Percentiles rank a stretch among this genome's conserved stretches.
phyloP scores from a whole-genome alignment of 176 grass and related monocot genomes.

The Bothriochloa decipiens region DNA sequence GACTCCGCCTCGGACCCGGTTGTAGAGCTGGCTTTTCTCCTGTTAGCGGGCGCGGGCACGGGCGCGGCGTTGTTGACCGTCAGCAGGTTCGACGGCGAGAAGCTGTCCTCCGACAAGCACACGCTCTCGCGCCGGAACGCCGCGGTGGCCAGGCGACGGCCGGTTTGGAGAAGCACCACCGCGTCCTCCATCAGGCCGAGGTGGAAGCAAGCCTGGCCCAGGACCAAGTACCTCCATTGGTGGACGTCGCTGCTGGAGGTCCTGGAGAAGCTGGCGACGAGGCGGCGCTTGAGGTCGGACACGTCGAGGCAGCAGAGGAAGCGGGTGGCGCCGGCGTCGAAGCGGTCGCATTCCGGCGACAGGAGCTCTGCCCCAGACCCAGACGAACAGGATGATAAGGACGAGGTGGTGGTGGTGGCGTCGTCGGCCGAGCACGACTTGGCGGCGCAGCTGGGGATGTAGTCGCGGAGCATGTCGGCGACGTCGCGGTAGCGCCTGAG shows the following conservation, averaged over 20 bases:
- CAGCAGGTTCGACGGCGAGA: conserved; percentile 37
- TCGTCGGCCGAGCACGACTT: conserved; percentile 40
- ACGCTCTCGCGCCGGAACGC: conserved; percentile 87
- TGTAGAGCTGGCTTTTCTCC: too few relatives aligned
- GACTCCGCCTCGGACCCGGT: not conserved
- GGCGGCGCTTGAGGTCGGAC: conserved; percentile 67
- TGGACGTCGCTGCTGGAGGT: conserved; percentile 44
- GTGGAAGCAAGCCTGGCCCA: conserved; percentile 91
- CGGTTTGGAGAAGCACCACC: conserved; percentile 72
- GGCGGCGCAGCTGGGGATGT: conserved; percentile 75
- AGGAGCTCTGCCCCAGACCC: conserved; percentile 57
- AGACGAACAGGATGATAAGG: conserved; percentile 11
- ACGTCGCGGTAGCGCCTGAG: conserved; percentile 85
- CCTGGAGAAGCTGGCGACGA: conserved; percentile 59
- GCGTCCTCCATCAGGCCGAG: conserved; percentile 95
- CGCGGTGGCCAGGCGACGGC: conserved; percentile 75
- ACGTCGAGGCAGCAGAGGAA: conserved; percentile 78
- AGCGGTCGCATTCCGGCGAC: conserved; percentile 53
- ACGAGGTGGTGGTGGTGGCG: not conserved
- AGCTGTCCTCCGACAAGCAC: conserved; percentile 81
- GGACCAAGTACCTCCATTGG: conserved; percentile 84
- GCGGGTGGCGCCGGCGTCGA: conserved; percentile 30
- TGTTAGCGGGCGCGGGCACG: too few relatives aligned
- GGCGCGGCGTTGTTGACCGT: not conserved
- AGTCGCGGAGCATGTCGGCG: conserved; percentile 84